Base-by-base conservation (phyloP, 176 grass and related monocot species). In the Poa pratensis region DNA sequence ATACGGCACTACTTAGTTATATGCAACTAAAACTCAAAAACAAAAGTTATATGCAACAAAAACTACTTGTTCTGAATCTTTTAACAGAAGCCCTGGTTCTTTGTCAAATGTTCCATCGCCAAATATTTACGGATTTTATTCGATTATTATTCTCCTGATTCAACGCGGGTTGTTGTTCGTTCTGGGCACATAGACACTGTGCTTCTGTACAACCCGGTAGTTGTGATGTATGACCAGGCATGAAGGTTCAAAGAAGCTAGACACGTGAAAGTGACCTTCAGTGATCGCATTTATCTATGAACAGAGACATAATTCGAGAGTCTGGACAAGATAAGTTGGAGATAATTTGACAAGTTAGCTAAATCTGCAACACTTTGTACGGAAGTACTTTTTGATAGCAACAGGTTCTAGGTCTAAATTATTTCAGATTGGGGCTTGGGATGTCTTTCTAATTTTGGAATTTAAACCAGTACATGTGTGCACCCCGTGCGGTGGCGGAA, bases 151-250 rank as follows among this genome's bases (percentile, higher is more conserved):
- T 50, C 26, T 10, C 39, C 39, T 8, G 39, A 42, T 42, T 42
- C 82, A 28, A 11, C 75, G 32, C 22, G 37, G 43, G 43, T 43
- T 43, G 42, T 11, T 45, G 64, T 75, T 80, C 49, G 69, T 75
- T 80, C 49, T 51, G 9, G 46, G 3, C 68, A 85, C 77, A 35
- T n/a, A 5, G 45, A 1, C 67, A 85, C 77, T 37, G 76, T 85
- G 75, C 76, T 23, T 32, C 69, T 55, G 45, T 17, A 46, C 18
- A 80, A 59, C 17, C 20, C 5, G 53, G 59, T 15, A 59, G 67
- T 65, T 49, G 48, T 39, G 76, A 80, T 24, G 69, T 16, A 53
- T 85, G 82, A 66, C 87, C 45, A 26, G 23, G 54, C 76, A 55
- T 50, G 8, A n/a, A 52, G 50, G 49, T 20, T 54, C 23, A 5